phyloP scores from a whole-genome alignment of 2,329 filamentous ascomycete genomes.

The Apiospora arundinis region DNA sequence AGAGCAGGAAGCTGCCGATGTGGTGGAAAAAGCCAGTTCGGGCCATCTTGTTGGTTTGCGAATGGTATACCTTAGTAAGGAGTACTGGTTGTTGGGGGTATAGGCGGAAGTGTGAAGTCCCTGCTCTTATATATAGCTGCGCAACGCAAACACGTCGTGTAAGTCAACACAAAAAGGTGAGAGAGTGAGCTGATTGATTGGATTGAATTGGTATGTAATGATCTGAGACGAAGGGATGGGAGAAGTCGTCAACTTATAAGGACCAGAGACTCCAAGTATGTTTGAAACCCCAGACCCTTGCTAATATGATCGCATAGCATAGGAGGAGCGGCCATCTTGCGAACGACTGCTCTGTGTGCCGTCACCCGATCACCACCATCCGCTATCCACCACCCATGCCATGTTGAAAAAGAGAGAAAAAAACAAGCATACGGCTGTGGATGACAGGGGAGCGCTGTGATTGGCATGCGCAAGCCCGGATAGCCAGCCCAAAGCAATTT shows the following conservation, averaged over 20 bases:
- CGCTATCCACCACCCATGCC: not conserved
- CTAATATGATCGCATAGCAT: not conserved
- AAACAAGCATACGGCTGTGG: constrained; percentile 1
- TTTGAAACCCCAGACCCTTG: constrained; percentile 3
- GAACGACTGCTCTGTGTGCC: constrained; percentile 7
- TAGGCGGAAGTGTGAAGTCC: not conserved
- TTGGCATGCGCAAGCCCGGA: not conserved
- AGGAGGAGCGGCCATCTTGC: not conserved
- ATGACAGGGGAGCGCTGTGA: not conserved
- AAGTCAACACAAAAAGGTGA: not conserved
- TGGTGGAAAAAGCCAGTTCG: constrained; percentile 52
- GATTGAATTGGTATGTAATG: not conserved
- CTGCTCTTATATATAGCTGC: not conserved
- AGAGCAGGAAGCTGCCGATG: constrained; percentile 63
- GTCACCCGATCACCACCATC: not conserved
- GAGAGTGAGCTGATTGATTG: not conserved
- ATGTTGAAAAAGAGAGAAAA: not conserved
- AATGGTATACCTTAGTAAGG: not conserved
- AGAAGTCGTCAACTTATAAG: not conserved
- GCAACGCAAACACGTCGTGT: not conserved
- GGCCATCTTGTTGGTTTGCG: not conserved
- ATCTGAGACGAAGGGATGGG: not conserved
- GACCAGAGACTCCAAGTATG: not conserved
- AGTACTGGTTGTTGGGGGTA: not conserved
- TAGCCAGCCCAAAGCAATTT: constrained; percentile 3